Percentiles rank a stretch among this genome's conserved stretches.
These are phyloP conservation scores for Anacardium occidentale DNA, from an alignment of 345 rosid genomes.

Conservation along the genomic window DNA sequence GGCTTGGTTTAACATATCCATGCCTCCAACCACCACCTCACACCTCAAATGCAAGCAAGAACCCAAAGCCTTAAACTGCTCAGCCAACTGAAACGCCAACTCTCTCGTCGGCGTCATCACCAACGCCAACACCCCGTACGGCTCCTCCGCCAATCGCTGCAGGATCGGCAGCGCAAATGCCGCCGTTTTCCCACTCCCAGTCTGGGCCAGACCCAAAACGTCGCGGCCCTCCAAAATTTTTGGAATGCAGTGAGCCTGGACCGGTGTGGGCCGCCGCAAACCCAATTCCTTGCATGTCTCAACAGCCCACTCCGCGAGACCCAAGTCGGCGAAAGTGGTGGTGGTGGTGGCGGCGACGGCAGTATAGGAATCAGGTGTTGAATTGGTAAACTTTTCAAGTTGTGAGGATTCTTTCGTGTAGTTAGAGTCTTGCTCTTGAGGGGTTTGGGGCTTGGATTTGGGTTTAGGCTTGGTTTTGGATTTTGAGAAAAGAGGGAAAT, in stretches of 20 bases:
- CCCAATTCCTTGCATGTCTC: slow-evolving; percentile 86
- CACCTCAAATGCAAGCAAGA: slow-evolving; percentile 78
- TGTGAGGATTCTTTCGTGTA: slow-evolving; percentile 4
- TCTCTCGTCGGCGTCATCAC: slow-evolving; percentile 96
- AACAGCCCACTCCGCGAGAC: slow-evolving; percentile 80
- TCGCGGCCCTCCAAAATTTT: slow-evolving; percentile 67
- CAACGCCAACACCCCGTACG: slow-evolving; percentile 73
- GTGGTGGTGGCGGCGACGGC: slow-evolving; percentile 20
- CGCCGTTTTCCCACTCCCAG: slow-evolving; percentile 94
- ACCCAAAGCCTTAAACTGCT: slow-evolving; percentile 91
- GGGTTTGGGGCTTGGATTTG: background rate
- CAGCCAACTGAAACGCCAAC: slow-evolving; percentile 89
- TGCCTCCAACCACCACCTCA: slow-evolving; percentile 84
- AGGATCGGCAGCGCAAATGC: slow-evolving; percentile 94
- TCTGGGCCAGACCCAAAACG: slow-evolving; percentile 86
- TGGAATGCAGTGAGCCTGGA: slow-evolving; percentile 84
- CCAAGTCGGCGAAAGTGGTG: slow-evolving; percentile 52
- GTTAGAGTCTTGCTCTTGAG: slow-evolving; percentile 20
- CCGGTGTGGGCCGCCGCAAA: slow-evolving; percentile 76
- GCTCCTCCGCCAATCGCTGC: slow-evolving; percentile 74
- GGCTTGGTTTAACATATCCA: slow-evolving; percentile 83
- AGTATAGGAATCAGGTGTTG: slow-evolving; percentile 7
- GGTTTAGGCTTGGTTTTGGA: slow-evolving; percentile 22
- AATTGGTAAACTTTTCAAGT: slow-evolving; percentile 35
- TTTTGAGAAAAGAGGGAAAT: slow-evolving; percentile 59